These are phyloP conservation scores for Coniochaeta pulveracea DNA, from an alignment of 2,329 filamentous ascomycete genomes.

Conservation along the genomic window DNA sequence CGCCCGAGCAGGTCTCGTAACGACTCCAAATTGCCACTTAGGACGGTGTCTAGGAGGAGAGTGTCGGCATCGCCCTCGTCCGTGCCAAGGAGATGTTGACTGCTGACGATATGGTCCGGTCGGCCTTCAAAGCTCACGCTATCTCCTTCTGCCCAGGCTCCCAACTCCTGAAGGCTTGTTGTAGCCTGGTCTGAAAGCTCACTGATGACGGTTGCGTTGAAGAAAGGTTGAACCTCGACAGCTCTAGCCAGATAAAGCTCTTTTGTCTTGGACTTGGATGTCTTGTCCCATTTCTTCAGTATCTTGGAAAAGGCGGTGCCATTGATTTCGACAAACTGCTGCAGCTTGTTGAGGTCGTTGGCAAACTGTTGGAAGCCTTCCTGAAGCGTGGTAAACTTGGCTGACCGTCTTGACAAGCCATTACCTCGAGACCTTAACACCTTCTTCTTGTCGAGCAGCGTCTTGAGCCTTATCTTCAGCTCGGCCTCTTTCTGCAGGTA, in stretches of 20 bases:
- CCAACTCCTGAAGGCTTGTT: conserved; percentile 87
- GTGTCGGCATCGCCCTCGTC: conserved; percentile 87
- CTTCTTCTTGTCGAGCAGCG: conserved; percentile 88
- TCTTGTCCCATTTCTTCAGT: conserved; percentile 99
- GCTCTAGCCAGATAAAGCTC: conserved; percentile 92
- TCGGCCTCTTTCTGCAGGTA: conserved; percentile 97
- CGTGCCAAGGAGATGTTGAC: conserved; percentile 55
- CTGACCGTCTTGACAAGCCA: conserved; percentile 73
- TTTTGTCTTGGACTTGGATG: conserved; percentile 96
- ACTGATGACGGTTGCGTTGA: conserved; percentile 94
- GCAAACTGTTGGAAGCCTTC: conserved; percentile 97
- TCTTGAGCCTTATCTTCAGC: conserved; percentile 89
- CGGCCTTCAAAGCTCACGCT: conserved; percentile 67
- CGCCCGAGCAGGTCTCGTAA: conserved; percentile 73
- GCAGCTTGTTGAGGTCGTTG: conserved; percentile 90
- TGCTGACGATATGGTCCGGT: conserved; percentile 53
- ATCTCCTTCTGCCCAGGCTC: conserved; percentile 94
- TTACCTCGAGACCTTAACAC: conserved; percentile 71
- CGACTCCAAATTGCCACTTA: conserved; percentile 65
- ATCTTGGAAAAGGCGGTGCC: conserved; percentile 98
- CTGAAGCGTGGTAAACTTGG: conserved; percentile 87
- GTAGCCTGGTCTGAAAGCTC: conserved; percentile 95
- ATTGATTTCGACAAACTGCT: conserved; percentile 98
- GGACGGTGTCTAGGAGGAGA: conserved; percentile 77
- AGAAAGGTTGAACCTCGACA: conserved; percentile 95